These are phyloP conservation scores for Cryomyces antarcticus DNA, from an alignment of 495 filamentous ascomycete genomes.

Conservation along the genomic window DNA sequence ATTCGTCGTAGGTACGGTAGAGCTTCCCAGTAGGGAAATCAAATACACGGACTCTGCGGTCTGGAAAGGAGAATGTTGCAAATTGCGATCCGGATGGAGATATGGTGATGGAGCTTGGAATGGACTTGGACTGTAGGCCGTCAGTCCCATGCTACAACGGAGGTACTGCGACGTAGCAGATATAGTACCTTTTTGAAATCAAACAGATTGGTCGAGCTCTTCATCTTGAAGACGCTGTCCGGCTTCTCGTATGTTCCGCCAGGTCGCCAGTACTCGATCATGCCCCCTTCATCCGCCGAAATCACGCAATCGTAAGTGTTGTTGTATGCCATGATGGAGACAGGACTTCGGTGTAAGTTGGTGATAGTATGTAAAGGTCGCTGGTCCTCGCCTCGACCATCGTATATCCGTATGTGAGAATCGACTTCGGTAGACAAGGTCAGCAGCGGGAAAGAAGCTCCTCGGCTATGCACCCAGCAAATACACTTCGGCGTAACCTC, in stretches of 20 bases:
- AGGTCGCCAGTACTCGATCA: constrained; percentile 94
- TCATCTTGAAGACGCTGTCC: constrained; percentile 73
- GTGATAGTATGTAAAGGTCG: constrained; percentile 53
- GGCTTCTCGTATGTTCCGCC: constrained; percentile 71
- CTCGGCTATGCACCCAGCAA: constrained; percentile 84
- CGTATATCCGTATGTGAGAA: constrained; percentile 57
- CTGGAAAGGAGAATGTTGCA: constrained; percentile 78
- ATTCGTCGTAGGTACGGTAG: constrained; percentile 86
- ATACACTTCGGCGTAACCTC: constrained; percentile 56
- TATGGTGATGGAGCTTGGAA: constrained; percentile 65
- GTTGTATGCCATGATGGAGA: constrained; percentile 77
- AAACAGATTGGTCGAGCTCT: constrained; percentile 82
- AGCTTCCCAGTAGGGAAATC: constrained; percentile 80
- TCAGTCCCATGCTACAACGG: too few species aligned
- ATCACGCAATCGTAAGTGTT: constrained; percentile 73
- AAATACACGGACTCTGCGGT: constrained; percentile 80
- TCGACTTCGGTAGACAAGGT: constrained; percentile 71
- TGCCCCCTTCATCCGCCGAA: constrained; percentile 73
- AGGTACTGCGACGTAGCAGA: too few species aligned
- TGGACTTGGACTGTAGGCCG: constrained; percentile 45
- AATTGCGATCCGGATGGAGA: constrained; percentile 73
- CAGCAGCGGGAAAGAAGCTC: constrained; percentile 67
- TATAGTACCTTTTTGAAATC: constrained; percentile 57
- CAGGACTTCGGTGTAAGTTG: constrained; percentile 54
- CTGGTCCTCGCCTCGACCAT: constrained; percentile 66